These are phyloP conservation scores for Podila minutissima DNA, from an alignment of 192 early-diverging fungal genomes.

Conservation along the genomic window DNA sequence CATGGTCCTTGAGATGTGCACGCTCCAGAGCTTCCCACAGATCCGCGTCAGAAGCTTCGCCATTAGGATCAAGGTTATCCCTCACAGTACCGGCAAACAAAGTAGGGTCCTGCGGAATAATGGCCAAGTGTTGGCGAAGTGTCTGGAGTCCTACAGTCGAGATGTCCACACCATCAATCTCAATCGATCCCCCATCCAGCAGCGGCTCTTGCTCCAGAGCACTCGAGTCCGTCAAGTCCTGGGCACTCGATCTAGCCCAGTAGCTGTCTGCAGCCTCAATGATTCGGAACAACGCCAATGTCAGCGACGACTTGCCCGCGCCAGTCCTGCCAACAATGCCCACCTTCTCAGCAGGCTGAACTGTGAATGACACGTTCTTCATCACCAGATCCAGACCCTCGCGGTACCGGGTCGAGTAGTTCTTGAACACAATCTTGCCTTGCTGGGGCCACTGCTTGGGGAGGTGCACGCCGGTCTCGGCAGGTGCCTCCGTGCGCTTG, in stretches of 20 bases:
- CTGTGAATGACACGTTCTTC: no score
- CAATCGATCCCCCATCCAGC: conserved; percentile 29
- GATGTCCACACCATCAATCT: conserved; percentile 68
- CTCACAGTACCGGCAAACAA: conserved; percentile 65
- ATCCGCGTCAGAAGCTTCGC: conserved; percentile 52
- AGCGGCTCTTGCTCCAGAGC: not conserved
- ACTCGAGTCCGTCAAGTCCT: not conserved
- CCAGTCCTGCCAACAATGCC: not conserved
- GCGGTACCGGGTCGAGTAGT: not conserved
- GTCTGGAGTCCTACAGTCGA: conserved; percentile 58
- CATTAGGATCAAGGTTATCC: conserved; percentile 65
- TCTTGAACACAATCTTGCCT: not conserved
- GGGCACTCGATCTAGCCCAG: not conserved
- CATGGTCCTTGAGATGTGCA: conserved; percentile 53
- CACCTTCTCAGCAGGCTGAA: conserved; percentile 14
- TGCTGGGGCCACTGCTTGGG: not conserved
- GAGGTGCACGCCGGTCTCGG: not conserved
- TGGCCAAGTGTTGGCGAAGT: conserved; percentile 66
- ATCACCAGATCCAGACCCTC: no score
- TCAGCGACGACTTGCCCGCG: no score
- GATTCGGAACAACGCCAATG: not conserved
- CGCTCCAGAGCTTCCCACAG: conserved; percentile 63
- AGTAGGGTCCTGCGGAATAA: conserved; percentile 77
- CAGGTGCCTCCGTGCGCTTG: not conserved
- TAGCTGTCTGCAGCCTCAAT: not conserved